These are phyloP conservation scores for Helicostylum pulchrum DNA, from an alignment of 192 early-diverging fungal genomes.

Conservation along the genomic window DNA sequence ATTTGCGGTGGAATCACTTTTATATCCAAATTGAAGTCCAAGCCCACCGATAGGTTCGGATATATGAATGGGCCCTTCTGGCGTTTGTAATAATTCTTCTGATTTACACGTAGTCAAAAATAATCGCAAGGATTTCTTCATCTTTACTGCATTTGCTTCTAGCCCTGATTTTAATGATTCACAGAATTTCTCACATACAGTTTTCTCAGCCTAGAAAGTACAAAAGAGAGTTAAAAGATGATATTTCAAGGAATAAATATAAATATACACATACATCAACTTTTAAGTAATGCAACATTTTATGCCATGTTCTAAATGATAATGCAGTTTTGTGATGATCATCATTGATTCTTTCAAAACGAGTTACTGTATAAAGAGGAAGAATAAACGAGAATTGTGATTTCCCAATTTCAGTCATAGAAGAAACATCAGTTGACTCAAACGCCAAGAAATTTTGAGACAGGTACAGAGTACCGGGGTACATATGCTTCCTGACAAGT, in stretches of 20 bases:
- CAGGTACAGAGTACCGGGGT: conserved; percentile 72
- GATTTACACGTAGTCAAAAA: conserved; percentile 77
- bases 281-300: conserved; percentile 81
- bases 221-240: neutral
- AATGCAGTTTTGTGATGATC: conserved; percentile 63
- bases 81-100: conserved; percentile 65
- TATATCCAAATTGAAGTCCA: conserved; percentile 71
- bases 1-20: conserved; percentile 63
- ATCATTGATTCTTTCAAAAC: conserved; percentile 83
- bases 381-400: conserved; percentile 70
- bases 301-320: conserved; percentile 87
- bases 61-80: conserved; percentile 31
- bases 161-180: conserved; percentile 67
- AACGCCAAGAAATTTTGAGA: conserved; percentile 88
- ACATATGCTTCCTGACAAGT: conserved; percentile 21
- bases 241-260: neutral
- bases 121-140: conserved; percentile 72
- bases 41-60: conserved; percentile 47
- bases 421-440: conserved; percentile 56
- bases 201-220: conserved; percentile 48
- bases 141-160: conserved; percentile 62
- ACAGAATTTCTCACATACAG: conserved; percentile 79
- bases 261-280: conserved; percentile 37
- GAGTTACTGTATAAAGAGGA: conserved; percentile 85
- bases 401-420: conserved; percentile 26